phyloP scores from a whole-genome alignment of 768 basidiomycete species.

The Serendipita indica region DNA sequence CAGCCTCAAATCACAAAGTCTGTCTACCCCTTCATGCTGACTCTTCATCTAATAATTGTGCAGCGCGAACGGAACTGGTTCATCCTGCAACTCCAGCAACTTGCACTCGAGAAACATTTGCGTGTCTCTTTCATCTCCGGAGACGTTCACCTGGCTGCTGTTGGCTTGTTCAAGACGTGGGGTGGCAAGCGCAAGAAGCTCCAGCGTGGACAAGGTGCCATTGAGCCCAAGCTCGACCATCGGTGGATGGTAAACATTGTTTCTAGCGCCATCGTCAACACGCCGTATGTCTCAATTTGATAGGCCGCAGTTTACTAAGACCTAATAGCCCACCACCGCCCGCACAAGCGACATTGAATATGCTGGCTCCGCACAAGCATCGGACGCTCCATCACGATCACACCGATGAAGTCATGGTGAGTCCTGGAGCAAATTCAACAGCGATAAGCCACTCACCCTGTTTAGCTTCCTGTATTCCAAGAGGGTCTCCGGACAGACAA shows the following conservation, averaged over 20 bases:
- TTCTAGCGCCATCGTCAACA: constrained; percentile 86
- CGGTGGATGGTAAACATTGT: constrained; percentile 87
- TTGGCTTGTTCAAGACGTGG: constrained; percentile 61
- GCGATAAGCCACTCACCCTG: constrained; percentile 29
- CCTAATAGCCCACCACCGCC: constrained; percentile 40
- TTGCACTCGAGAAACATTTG: constrained; percentile 45
- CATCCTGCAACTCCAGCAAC: constrained; percentile 58
- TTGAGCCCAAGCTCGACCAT: constrained; percentile 45
- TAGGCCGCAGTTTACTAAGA: constrained; percentile 29
- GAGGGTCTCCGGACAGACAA: constrained; percentile 49
- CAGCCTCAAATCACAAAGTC: constrained; percentile 65
- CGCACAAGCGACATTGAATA: constrained; percentile 68
- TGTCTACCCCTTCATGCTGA: background rate
- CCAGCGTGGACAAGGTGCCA: constrained; percentile 20
- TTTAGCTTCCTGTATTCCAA: constrained; percentile 49
- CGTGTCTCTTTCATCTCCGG: constrained; percentile 78
- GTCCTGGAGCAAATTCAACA: constrained; percentile 12
- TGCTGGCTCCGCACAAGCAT: constrained; percentile 61
- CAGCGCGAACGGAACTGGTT: constrained; percentile 87
- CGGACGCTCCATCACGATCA: constrained; percentile 65
- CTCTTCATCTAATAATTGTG: background rate
- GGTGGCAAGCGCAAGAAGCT: constrained; percentile 29
- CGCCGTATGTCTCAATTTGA: constrained; percentile 50
- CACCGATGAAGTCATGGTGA: constrained; percentile 83
- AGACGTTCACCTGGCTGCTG: constrained; percentile 86